Percentiles rank a stretch among this genome's conserved stretches.
Conservation (phyloP, 768 basidiomycete genomes). For the Auricularia sp. region DNA sequence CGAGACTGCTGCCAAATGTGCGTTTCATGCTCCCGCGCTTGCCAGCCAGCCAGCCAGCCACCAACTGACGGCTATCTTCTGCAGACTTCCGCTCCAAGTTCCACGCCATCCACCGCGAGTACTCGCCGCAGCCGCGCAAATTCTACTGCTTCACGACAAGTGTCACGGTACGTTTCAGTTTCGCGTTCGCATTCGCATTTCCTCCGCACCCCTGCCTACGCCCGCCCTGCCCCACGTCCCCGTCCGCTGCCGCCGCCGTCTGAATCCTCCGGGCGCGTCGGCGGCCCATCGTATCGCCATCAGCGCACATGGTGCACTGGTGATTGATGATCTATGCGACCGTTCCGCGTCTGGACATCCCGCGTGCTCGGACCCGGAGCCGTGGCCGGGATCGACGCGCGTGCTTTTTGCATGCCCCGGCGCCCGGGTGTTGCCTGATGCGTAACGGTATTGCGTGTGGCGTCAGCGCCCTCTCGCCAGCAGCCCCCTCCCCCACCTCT, state of each 20-base stretch:
- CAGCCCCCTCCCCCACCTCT: too few species aligned
- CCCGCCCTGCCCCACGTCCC: neutral
- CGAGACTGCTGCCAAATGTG: conserved; percentile 59
- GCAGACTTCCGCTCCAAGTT: conserved; percentile 1
- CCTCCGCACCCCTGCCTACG: neutral
- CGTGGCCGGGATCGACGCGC: too few species aligned
- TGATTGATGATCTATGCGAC: neutral
- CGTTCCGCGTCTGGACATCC: too few species aligned
- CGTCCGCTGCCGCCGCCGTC: neutral
- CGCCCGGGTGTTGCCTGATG: neutral
- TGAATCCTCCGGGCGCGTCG: neutral
- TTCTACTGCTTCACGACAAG: neutral
- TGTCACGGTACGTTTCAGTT: neutral
- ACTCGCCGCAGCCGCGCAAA: neutral
- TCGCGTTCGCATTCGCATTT: neutral
- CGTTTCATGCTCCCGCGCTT: conserved; percentile 14
- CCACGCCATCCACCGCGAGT: neutral
- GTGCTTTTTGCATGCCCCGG: neutral
- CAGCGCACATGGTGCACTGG: neutral
- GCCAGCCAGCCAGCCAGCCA: neutral
- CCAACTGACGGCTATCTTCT: too few species aligned
- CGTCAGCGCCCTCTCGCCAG: too few species aligned
- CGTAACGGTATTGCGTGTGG: neutral
- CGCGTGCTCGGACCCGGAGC: too few species aligned
- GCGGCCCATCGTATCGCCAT: neutral